Evolutionary conservation across 441 rosid species (phyloP).

Genomic region (Croton setiger): DNA sequence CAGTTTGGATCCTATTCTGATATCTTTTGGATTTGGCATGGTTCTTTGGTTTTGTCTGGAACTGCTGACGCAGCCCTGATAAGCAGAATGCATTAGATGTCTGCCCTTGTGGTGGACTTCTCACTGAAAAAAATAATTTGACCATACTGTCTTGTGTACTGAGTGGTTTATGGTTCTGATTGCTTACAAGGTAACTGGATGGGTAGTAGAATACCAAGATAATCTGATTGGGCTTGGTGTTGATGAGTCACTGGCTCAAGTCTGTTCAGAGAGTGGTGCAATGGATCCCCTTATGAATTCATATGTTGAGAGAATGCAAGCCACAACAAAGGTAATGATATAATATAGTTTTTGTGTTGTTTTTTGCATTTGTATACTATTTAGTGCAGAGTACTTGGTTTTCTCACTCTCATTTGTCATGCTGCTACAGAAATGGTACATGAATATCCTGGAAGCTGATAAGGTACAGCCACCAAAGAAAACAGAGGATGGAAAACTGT

Average conservation of each 20-base stretch:
- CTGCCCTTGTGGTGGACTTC: not conserved
- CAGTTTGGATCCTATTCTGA: too few species aligned
- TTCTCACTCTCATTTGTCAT: constrained; percentile 18
- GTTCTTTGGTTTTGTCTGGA: not conserved
- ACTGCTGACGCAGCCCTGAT: not conserved
- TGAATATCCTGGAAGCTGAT: constrained; percentile 94
- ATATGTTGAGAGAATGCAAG: constrained; percentile 99
- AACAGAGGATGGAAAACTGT: constrained; percentile 96
- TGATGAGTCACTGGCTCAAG: constrained; percentile 98
- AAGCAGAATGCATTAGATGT: constrained; percentile 9
- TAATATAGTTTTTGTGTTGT: constrained; percentile 1
- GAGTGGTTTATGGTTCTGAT: constrained; percentile 26
- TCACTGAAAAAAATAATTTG: not conserved
- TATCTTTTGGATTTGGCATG: not conserved
- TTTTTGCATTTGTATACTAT: constrained; percentile 2
- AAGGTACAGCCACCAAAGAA: constrained; percentile 97
- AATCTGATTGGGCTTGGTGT: constrained; percentile 96
- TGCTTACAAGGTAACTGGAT: constrained; percentile 81
- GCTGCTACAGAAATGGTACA: constrained; percentile 86
- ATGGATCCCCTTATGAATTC: constrained; percentile 99
- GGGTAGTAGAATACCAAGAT: constrained; percentile 99
- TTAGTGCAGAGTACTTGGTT: constrained; percentile 11
- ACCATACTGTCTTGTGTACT: constrained; percentile 8
- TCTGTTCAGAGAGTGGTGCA: constrained; percentile 99
- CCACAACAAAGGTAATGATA: constrained; percentile 82